phyloP scores from a whole-genome alignment of 306 rosid genomes.

The Luffa aegyptiaca region DNA sequence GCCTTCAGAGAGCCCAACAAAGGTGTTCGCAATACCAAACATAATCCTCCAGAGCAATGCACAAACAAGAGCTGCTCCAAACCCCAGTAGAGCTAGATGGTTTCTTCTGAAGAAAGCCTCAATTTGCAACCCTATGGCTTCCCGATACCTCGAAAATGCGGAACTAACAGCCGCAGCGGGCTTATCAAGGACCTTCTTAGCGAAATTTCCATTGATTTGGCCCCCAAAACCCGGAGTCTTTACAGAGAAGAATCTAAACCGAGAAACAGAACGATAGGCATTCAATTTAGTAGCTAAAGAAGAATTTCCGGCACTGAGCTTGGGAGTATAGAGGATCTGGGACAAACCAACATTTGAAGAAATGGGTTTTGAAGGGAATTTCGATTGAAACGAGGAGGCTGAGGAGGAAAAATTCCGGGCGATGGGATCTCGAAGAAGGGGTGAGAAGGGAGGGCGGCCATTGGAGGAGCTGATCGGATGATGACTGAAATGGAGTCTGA shows the following conservation, averaged over 20 bases:
- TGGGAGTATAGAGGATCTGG: not conserved
- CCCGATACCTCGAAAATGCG: conserved; percentile 57
- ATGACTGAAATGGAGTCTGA: conserved; percentile 28
- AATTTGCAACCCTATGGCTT: conserved; percentile 70
- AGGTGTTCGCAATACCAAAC: conserved; percentile 66
- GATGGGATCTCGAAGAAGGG: conserved; percentile 13
- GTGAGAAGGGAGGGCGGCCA: conserved; percentile 5
- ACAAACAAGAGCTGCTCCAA: conserved; percentile 54
- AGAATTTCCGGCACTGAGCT: not conserved
- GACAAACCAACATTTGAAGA: conserved; percentile 6
- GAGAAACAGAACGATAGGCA: conserved; percentile 1
- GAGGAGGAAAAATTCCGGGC: conserved; percentile 5
- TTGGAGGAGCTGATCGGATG: conserved; percentile 7
- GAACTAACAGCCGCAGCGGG: conserved; percentile 40
- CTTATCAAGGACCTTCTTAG: conserved; percentile 41
- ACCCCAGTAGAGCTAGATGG: conserved; percentile 45
- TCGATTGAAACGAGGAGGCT: not conserved
- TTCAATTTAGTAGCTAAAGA: not conserved
- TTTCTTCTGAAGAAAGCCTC: conserved; percentile 81
- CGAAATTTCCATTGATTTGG: conserved; percentile 23
- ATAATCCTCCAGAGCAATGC: conserved; percentile 64
- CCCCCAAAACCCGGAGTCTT: conserved; percentile 23
- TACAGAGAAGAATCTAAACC: conserved; percentile 40
- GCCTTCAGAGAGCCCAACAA: conserved; percentile 70
- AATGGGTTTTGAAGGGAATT: conserved; percentile 2